Conservation (phyloP, 75 land plant genomes). For the Pinus tabuliformis region DNA sequence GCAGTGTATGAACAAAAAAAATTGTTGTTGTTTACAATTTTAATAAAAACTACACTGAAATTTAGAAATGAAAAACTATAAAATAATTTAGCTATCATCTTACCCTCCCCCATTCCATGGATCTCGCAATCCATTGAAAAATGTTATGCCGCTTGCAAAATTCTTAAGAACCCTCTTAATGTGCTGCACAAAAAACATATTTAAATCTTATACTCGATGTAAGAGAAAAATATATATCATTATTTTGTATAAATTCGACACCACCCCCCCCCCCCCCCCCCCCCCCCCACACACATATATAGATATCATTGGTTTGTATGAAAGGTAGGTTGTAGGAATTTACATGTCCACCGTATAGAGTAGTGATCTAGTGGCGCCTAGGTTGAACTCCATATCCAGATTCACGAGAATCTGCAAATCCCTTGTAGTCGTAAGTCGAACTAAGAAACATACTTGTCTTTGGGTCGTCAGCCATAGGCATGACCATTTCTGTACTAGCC, state of each 20-base stretch:
- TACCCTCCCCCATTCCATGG: constrained; percentile 18
- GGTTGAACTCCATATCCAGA: constrained; percentile 17
- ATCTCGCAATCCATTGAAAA: constrained; percentile 16
- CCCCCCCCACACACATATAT: neutral
- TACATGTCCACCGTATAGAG: constrained; percentile 43
- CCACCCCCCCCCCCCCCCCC: too few species aligned
- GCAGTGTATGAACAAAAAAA: too few species aligned
- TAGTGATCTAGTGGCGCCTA: constrained; percentile 30
- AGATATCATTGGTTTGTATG: neutral
- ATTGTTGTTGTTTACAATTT: too few species aligned
- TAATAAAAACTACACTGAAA: neutral
- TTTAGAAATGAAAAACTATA: neutral
- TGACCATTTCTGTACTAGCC: constrained; percentile 45
- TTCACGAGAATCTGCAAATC: neutral
- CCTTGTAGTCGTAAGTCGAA: constrained; percentile 15
- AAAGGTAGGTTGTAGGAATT: neutral
- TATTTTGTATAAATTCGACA: too few species aligned
- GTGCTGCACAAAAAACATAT: neutral
- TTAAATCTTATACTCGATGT: neutral
- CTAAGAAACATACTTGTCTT: constrained; percentile 29
- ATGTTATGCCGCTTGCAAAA: constrained; percentile 5
- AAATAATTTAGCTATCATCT: neutral
- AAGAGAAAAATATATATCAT: too few species aligned
- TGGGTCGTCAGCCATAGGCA: constrained; percentile 40
- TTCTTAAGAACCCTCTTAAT: constrained; percentile 4